Evolutionary conservation across 495 filamentous ascomycete species (phyloP).

Genomic region (Aspergillus carlsbadensis): DNA sequence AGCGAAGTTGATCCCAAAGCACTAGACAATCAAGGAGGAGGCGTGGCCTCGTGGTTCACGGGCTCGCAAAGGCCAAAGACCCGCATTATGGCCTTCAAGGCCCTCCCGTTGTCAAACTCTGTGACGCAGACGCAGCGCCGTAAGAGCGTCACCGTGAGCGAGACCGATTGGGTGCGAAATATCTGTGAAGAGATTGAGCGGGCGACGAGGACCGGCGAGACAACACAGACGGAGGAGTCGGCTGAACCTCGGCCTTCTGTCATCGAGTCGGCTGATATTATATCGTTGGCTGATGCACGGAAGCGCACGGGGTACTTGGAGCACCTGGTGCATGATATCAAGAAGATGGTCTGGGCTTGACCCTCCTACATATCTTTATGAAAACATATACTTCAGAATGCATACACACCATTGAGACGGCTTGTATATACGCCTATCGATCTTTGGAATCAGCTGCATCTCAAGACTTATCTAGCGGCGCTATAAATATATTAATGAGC

Average conservation of each 20-base stretch:
- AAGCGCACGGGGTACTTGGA: slow-evolving; percentile 85
- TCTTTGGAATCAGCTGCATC: no score
- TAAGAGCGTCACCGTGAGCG: slow-evolving; percentile 50
- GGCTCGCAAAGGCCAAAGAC: slow-evolving; percentile 31
- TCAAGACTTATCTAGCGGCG: neutral
- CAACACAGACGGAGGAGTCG: slow-evolving; percentile 11
- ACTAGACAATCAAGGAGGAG: slow-evolving; percentile 38
- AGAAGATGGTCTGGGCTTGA: slow-evolving; percentile 89
- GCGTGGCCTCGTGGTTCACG: slow-evolving; percentile 43
- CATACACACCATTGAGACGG: neutral
- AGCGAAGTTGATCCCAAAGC: slow-evolving; percentile 42
- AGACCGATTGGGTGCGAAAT: slow-evolving; percentile 65
- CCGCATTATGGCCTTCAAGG: slow-evolving; percentile 59
- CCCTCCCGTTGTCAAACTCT: slow-evolving; percentile 34
- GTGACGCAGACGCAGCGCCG: slow-evolving; percentile 40
- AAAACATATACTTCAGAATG: neutral
- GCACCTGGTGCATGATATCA: slow-evolving; percentile 79
- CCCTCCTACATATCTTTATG: neutral
- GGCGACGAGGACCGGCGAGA: slow-evolving; percentile 35
- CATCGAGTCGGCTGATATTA: slow-evolving; percentile 73
- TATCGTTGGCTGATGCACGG: slow-evolving; percentile 79
- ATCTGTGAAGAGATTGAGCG: slow-evolving; percentile 63
- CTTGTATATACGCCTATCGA: neutral
- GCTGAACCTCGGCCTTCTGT: slow-evolving; percentile 19
- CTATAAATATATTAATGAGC: neutral